phyloP scores from a whole-genome alignment of 2,329 filamentous ascomycete species.

The Ophiostoma sp. region DNA sequence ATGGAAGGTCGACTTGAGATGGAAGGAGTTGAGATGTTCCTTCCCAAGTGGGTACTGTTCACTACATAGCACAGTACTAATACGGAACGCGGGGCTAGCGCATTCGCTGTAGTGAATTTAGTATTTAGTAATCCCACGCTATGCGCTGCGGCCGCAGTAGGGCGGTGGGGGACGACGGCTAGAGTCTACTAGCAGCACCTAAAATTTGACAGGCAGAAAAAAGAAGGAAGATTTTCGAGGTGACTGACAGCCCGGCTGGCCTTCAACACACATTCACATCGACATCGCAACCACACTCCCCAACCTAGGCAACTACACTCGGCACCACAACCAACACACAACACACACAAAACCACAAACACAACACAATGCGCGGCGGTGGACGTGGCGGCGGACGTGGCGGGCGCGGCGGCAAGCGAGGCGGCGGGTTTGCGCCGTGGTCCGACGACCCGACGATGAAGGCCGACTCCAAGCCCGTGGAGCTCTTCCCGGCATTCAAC shows the following conservation, averaged over 20 bases:
- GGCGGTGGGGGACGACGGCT: slow-evolving; percentile 21
- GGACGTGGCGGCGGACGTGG: slow-evolving; percentile 46
- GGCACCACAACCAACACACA: not conserved
- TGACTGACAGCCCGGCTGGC: not conserved
- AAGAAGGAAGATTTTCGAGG: not conserved
- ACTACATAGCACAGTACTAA: not conserved
- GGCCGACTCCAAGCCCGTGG: slow-evolving; percentile 51
- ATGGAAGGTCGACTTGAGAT: not conserved
- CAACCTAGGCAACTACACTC: not conserved
- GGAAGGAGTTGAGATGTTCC: not conserved
- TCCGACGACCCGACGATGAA: slow-evolving; percentile 48
- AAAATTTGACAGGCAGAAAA: slow-evolving; percentile 23
- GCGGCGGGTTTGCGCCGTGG: slow-evolving; percentile 43
- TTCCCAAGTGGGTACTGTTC: not conserved
- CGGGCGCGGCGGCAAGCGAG: slow-evolving; percentile 42
- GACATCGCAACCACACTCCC: not conserved
- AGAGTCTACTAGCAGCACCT: not conserved
- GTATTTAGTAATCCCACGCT: not conserved
- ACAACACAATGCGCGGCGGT: slow-evolving; percentile 20
- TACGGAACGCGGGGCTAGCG: slow-evolving; percentile 22
- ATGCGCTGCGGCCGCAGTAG: not conserved
- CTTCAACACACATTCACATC: not conserved
- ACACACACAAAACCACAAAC: not conserved
- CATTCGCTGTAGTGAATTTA: not conserved
- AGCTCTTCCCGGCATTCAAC: slow-evolving; percentile 49